Evolutionary conservation across 1,139 yeast species (phyloP), one percentile per base, ranked within the genome.

Genomic region (Geotrichum bryndzae): DNA sequence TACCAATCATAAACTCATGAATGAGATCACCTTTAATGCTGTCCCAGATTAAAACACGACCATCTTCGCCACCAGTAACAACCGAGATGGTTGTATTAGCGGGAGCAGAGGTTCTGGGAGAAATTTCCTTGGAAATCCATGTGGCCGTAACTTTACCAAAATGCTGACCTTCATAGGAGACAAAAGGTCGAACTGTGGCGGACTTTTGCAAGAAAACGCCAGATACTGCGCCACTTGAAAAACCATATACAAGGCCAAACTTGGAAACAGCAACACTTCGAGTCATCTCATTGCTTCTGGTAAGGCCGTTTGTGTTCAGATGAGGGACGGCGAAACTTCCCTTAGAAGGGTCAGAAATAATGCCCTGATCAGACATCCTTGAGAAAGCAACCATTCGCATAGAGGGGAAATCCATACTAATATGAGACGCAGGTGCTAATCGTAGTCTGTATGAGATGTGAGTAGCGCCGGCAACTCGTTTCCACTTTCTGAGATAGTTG

Each of bases 311-410:
- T 2, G 74, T 71, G 48, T 66, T 68, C 27, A 74, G 60, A 11
- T 69, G 59, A 31, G 73, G 72, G 46, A 66, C 68, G n/a, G 74
- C 72, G 10, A 72, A 65, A 53, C 69, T 70, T n/a, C 77, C 77
- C 53, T 68, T 66, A 38, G 73, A 71, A 15, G 73, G 75, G 58
- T 74, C 76, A 11, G 72, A 70, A 15, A 73, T 65, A 7, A 66
- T 63, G 6, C 76, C 76, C 25, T 66, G 60, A 6, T 74, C 75
- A 6, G 66, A 56, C 13, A 58, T 61, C 0, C 63, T 33, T 3
- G 73, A 70, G 62, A 72, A 72, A 23, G 70, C 67, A 23, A 70
- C 61, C 35, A 70, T 65, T 22, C 74, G 63, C 53, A 68, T 66
- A 7, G 70, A 66, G 46, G 66, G 64, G 62, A 74, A 72, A 61